Conservation (phyloP, 805 yeast genomes). For the Spathaspora hagerdaliae region DNA sequence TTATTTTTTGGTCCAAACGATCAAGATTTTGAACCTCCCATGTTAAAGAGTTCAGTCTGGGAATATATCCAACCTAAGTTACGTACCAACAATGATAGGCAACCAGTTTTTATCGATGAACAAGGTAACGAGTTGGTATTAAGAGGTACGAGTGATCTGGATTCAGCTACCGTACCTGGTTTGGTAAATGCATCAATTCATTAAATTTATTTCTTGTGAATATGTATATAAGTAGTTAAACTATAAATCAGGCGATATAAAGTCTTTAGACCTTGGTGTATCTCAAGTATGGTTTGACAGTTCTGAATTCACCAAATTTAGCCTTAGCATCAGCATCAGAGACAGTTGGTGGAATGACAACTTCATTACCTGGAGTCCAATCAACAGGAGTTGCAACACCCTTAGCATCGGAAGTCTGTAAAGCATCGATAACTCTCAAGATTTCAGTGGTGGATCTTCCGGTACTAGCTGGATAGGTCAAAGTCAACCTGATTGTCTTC, state of each 20-base stretch:
- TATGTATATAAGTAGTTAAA: background rate
- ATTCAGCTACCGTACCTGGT: slow-evolving; percentile 3
- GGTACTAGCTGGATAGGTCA: slow-evolving; percentile 70
- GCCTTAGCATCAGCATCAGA: slow-evolving; percentile 55
- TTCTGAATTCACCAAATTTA: slow-evolving; percentile 58
- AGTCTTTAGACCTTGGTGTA: slow-evolving; percentile 33
- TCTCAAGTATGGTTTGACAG: slow-evolving; percentile 62
- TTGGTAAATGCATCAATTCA: slow-evolving; percentile 4
- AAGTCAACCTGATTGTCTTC: slow-evolving; percentile 56
- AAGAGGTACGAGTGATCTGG: slow-evolving; percentile 2
- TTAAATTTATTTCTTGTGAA: background rate
- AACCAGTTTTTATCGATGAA: slow-evolving; percentile 23
- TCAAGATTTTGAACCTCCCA: slow-evolving; percentile 13
- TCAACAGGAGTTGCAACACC: slow-evolving; percentile 67
- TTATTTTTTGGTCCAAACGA: slow-evolving; percentile 31
- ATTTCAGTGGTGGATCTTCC: slow-evolving; percentile 78
- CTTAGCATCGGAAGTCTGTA: slow-evolving; percentile 59
- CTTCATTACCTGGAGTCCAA: slow-evolving; percentile 74
- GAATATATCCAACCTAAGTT: slow-evolving; percentile 23
- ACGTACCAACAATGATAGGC: slow-evolving; percentile 24
- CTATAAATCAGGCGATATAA: background rate
- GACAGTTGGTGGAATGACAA: slow-evolving; percentile 65
- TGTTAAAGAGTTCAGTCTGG: slow-evolving; percentile 34
- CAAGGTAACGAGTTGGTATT: slow-evolving; percentile 16
- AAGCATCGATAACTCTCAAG: slow-evolving; percentile 64